phyloP scores from a whole-genome alignment of 495 filamentous ascomycete species.

The Annulohypoxylon stygium region DNA sequence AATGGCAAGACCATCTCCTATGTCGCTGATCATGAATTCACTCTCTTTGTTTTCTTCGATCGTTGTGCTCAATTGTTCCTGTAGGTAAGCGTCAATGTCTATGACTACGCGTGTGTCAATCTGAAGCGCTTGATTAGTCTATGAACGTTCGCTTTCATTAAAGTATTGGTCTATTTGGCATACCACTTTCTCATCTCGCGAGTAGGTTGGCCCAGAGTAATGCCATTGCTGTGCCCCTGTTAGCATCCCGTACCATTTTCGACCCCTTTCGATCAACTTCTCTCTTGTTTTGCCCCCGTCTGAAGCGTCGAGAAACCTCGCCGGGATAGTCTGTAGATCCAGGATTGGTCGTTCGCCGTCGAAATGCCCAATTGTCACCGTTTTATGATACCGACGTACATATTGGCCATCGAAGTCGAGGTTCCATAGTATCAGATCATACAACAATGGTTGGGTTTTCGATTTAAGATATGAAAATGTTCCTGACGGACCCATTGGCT shows the following conservation, averaged over 20 bases:
- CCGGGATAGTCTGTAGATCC: not conserved
- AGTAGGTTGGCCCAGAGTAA: not conserved
- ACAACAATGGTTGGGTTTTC: not conserved
- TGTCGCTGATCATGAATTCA: not conserved
- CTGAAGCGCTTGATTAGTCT: not conserved
- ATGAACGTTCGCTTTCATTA: not conserved
- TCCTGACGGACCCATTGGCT: too few species aligned
- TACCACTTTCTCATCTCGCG: not conserved
- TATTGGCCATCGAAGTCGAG: not conserved
- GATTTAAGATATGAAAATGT: too few species aligned
- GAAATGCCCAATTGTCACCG: not conserved
- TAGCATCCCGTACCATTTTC: slow-evolving; percentile 6
- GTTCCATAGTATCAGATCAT: not conserved
- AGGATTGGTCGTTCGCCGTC: not conserved
- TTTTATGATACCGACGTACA: not conserved
- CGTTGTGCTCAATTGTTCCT: too few species aligned
- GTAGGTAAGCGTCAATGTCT: not conserved
- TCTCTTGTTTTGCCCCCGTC: not conserved
- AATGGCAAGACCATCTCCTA: not conserved
- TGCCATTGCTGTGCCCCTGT: not conserved
- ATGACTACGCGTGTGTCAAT: slow-evolving; percentile 2
- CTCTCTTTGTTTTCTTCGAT: not conserved
- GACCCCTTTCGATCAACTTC: not conserved
- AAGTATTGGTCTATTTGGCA: not conserved
- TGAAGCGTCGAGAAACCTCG: not conserved